Evolutionary conservation across 2,329 filamentous ascomycete species (phyloP), one percentile per base, ranked within the genome.

Genomic region (Cladophialophora yegresii): DNA sequence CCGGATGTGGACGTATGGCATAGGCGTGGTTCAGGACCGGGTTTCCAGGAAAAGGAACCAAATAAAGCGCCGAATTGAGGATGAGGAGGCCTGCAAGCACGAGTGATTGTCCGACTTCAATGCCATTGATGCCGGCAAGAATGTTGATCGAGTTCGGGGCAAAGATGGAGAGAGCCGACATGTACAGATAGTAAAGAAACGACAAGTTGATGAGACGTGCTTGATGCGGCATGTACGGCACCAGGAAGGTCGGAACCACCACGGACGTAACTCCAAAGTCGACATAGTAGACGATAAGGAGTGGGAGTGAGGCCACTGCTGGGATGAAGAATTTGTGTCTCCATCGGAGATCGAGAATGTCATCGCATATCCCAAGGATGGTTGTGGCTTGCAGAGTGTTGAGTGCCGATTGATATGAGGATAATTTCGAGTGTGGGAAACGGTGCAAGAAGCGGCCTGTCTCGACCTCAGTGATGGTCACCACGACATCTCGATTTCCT

Each of bases 121-220:
- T 95, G 61, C 95, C 95, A 77, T 99, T 99, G 78, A 99, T 91
- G n/a, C 95, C 95, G 0, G 95, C 95, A n/a, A 99, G 83, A 79
- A 99, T 99, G 82, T 99, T 99, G 85, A 99, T 99, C 77, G 92
- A 92, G 80, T 99, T 98, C 6, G 95, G 93, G 71, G 92, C 96
- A 81, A 99, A 99, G 77, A 99, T 99, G 75, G 93, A 91, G 71
- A 99, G 85, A 62, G 90, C 89, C 58, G 92, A 91, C 95, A 99
- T 99, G 83, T 98, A 99, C 73, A 89, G 81, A 80, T 99, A 99
- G 84, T 99, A 99, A 62, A 91, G 80, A 75, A 85, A 78, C 33
- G 89, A 89, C 7, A 98, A 85, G 75, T 98, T 88, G 75, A 98
- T 84, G 55, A 97, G 85, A 71, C 91, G 86, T 33, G 93, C 93